These are phyloP conservation scores for Buddleja alternifolia DNA, from an alignment of 257 asterid genomes.

Conservation along the genomic window DNA sequence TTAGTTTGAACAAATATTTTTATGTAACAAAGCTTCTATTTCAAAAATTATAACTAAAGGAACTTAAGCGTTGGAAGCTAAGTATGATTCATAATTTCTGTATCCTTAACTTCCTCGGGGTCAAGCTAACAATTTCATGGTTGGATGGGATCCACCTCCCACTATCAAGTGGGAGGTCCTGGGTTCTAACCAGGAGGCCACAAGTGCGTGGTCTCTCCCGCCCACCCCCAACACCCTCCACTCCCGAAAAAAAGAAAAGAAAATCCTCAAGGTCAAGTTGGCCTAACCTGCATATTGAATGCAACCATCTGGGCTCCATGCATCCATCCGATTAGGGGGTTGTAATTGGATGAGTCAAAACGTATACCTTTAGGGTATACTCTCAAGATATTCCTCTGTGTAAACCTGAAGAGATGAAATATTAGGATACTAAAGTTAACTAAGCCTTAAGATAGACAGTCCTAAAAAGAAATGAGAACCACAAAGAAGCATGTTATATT, in stretches of 20 bases:
- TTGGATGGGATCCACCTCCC: too few species aligned
- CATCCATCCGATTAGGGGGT: constrained; percentile 87
- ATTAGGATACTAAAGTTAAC: constrained; percentile 18
- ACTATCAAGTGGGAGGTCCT: too few species aligned
- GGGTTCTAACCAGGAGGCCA: too few species aligned
- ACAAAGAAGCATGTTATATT: constrained; percentile 12
- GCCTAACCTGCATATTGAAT: constrained; percentile 88
- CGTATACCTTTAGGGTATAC: constrained; percentile 90
- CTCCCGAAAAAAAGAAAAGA: too few species aligned
- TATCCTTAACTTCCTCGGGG: not conserved
- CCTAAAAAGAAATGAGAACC: too few species aligned
- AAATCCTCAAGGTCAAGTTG: too few species aligned
- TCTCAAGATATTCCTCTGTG: constrained; percentile 76
- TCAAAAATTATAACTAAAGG: not conserved
- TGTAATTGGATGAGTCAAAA: constrained; percentile 88
- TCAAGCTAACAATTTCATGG: too few species aligned
- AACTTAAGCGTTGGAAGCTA: constrained; percentile 13
- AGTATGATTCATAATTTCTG: not conserved
- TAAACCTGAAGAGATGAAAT: constrained; percentile 57
- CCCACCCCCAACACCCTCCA: too few species aligned
- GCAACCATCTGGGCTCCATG: constrained; percentile 99
- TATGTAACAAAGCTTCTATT: not conserved
- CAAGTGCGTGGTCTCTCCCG: too few species aligned
- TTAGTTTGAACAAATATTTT: not conserved
- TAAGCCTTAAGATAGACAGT: not conserved